Evolutionary conservation across 1,139 yeast species (phyloP).

Genomic region (Suhomyces chickasaworum): DNA sequence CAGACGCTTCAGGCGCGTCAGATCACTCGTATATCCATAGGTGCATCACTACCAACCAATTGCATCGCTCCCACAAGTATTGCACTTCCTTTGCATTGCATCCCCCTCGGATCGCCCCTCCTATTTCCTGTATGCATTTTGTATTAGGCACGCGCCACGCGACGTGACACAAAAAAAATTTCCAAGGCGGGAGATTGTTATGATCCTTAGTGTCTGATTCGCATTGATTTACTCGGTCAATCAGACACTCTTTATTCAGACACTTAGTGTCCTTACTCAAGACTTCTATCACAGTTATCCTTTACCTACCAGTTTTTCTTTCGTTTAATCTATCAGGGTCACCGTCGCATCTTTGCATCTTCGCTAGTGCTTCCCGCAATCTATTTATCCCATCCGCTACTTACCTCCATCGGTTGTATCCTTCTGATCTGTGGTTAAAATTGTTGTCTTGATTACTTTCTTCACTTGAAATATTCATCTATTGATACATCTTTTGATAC

Average conservation of each 20-base stretch:
- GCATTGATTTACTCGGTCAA: conserved; percentile 3
- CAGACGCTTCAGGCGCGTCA: too few species aligned
- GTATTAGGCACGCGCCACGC: conserved; percentile 7
- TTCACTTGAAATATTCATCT: neutral
- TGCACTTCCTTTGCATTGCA: neutral
- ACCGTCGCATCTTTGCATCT: neutral
- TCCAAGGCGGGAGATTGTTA: conserved; percentile 14
- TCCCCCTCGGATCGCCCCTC: neutral
- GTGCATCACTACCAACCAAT: neutral
- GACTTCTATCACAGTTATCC: neutral
- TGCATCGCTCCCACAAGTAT: neutral
- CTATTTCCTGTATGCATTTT: neutral
- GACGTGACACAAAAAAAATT: conserved; percentile 15
- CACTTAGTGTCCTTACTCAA: conserved; percentile 1
- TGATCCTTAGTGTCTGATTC: conserved; percentile 7
- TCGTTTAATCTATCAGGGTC: neutral
- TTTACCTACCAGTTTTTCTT: neutral
- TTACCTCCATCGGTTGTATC: neutral
- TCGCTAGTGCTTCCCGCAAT: too few species aligned
- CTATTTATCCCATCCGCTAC: neutral
- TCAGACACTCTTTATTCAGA: conserved; percentile 2
- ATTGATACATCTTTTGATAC: neutral
- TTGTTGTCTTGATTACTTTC: neutral
- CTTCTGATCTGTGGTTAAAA: neutral
- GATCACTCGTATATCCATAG: neutral